These are phyloP conservation scores for Picea abies DNA, from an alignment of 83 land plant genomes.

Conservation along the genomic window DNA sequence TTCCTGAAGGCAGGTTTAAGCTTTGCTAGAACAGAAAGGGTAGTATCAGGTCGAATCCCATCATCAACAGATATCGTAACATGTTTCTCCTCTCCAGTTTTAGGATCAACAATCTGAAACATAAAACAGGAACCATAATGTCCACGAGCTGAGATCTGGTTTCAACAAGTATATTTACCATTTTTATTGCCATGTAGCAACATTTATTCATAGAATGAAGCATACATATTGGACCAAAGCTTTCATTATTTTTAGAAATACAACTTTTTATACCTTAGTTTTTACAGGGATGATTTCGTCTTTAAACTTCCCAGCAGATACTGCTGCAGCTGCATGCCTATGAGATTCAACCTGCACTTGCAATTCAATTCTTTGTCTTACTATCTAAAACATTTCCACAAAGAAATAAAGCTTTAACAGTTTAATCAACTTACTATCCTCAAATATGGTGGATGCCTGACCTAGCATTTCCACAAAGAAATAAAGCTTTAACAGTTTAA, in stretches of 20 bases:
- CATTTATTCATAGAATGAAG: too few relatives aligned
- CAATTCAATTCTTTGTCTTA: neutral
- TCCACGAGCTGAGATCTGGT: neutral
- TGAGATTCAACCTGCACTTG: slow-evolving; percentile 19
- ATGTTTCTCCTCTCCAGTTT: slow-evolving; percentile 41
- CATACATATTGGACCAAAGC: neutral
- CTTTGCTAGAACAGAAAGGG: too few relatives aligned
- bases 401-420: too few relatives aligned
- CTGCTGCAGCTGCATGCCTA: slow-evolving; percentile 47
- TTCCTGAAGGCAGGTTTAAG: too few relatives aligned
- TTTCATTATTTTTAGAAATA: neutral
- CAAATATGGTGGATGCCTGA: too few relatives aligned
- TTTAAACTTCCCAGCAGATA: slow-evolving; percentile 42
- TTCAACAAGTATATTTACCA: neutral
- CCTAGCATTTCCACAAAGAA: too few relatives aligned
- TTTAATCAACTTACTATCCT: too few relatives aligned
- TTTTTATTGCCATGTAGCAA: too few relatives aligned
- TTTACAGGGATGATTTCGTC: slow-evolving; percentile 48
- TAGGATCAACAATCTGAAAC: slow-evolving; percentile 45
- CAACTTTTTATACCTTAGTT: slow-evolving; percentile 30
- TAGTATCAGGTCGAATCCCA: slow-evolving; percentile 18
- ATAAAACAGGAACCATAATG: neutral
- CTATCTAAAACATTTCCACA: too few relatives aligned
- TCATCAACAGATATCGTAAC: slow-evolving; percentile 31
- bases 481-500: too few relatives aligned